Evolutionary conservation across 2,329 filamentous ascomycete genomes (phyloP).

Genomic region (Plenodomus lindquistii): DNA sequence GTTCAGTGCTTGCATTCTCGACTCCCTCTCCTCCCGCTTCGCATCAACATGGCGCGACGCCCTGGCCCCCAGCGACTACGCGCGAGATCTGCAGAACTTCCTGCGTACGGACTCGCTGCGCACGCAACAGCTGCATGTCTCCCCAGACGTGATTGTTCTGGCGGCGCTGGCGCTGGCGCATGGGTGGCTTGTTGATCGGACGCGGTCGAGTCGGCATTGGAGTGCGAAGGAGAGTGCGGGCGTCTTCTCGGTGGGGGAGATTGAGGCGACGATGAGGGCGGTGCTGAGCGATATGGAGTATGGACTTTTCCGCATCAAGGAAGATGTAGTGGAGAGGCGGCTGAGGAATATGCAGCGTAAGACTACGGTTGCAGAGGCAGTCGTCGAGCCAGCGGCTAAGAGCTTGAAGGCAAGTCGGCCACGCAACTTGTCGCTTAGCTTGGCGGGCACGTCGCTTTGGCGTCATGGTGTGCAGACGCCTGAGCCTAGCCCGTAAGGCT

Average conservation of each 20-base stretch:
- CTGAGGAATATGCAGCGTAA: constrained; percentile 36
- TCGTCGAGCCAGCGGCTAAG: constrained; percentile 1
- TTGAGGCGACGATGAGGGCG: constrained; percentile 38
- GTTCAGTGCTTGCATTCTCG: constrained; percentile 45
- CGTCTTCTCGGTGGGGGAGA: constrained; percentile 31
- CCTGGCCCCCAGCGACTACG: constrained; percentile 20
- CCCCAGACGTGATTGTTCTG: constrained; percentile 42
- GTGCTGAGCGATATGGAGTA: constrained; percentile 45
- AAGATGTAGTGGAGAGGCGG: constrained; percentile 37
- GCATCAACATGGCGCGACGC: constrained; percentile 34
- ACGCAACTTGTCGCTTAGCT: constrained; percentile 30
- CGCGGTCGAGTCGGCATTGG: constrained; percentile 40
- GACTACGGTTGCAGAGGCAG: constrained; percentile 3
- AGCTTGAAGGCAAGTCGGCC: constrained; percentile 18
- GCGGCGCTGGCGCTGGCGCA: constrained; percentile 42
- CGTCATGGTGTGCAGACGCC: constrained; percentile 42
- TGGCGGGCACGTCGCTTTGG: constrained; percentile 37
- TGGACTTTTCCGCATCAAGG: constrained; percentile 39
- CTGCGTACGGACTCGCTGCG: constrained; percentile 13
- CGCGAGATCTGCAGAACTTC: constrained; percentile 15
- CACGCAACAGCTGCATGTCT: constrained; percentile 17
- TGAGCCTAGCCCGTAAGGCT: constrained; percentile 42
- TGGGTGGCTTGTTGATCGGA: constrained; percentile 38
- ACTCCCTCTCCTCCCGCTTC: constrained; percentile 40
- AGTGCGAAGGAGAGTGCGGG: constrained; percentile 27